Evolutionary conservation across 306 rosid species (phyloP), one percentile per base, ranked within the genome.

Genomic region (Crotalaria pallida): DNA sequence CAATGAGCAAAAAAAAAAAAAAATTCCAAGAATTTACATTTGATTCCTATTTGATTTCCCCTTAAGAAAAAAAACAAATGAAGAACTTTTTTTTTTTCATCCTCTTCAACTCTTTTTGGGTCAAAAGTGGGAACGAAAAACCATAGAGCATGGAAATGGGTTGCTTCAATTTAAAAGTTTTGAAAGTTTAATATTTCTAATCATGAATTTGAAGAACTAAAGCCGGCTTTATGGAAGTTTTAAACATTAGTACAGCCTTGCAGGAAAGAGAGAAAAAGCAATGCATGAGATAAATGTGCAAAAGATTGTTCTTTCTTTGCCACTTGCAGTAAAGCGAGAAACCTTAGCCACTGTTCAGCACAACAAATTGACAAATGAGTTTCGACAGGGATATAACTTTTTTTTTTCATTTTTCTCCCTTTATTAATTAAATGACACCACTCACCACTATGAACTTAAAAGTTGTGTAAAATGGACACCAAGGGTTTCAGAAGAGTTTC

Each of bases 321-420:
- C 66, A 69, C 58, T 86, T 75, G 55, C 41, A 72, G 78, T 22
- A 65, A 38, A 45, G 50, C 65, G 65, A 60, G 81, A 84, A 75
- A 72, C 79, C 77, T 79, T 60, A 61, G 86, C 49, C 60, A 78
- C 75, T 82, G 73, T 84, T 79, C 18, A 72, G 75, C 44, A 70
- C 65, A 55, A 78, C 55, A 51, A 78, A 62, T 59, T 70, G 59
- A 78, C 55, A 51, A 78, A 62, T 59, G 75, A 80, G 66, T 67
- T 71, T 74, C 65, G 80, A 80, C 66, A 78, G 80, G 53, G 79
- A 51, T 66, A 26, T 58, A 60, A 50, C 69, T 69, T 59, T 71
- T 53, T 52, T 51, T 22, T 52, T 26, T 1, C 19, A 18, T 69
- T 72, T 75, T 81, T 77, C 51, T 73, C 75, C 63, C 72, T 86